Evolutionary conservation across 495 filamentous ascomycete species (phyloP), one percentile per base, ranked within the genome.

Genomic region (Talaromyces liani): DNA sequence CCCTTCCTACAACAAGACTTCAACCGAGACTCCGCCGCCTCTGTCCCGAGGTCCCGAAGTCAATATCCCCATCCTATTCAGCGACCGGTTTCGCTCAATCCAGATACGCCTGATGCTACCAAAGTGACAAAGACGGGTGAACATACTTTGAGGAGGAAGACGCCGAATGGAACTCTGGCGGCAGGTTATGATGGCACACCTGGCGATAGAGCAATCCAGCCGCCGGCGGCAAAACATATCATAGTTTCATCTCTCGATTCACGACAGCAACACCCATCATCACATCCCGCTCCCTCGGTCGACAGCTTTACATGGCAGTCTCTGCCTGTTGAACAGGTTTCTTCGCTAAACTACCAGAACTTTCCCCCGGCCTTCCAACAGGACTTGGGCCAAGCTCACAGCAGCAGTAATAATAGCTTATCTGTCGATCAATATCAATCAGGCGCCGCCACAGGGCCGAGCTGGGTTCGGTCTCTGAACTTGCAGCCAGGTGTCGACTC

Each of bases 121-220:
- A 67, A 71, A 16, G 24, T 66, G 8, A 75, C 72, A 39, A 67
- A 67, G 33, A 47, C 71, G 12, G 73, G 70, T 5, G 92, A 97
- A 74, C 87, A 98, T 74, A 88, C 91, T 61, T 80, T 98, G 47
- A 84, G 94, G 65, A 85, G 94, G 56, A 98, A 98, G 71, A 98
- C 94, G 8, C 94, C 94, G 9, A 95, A 88, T 67, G 94, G 94
- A 24, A 97, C 92, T 20, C 82, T 98, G 61, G 90, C 92, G 60
- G 93, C 91, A 62, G 93, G 92, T 14, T 98, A 98, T 70, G 93
- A 98, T 82, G 93, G 91, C 10, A 91, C 89, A 6, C 84, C 87
- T 2, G 80, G 86, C 29, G 91, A 94, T 71, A 86, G 88, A 70
- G 84, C 83, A 4, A 84, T 86, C 20, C 89, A 90, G 54, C 91